Conservation (phyloP, 257 asterid genomes). For the Nyctanthes arbortristis region DNA sequence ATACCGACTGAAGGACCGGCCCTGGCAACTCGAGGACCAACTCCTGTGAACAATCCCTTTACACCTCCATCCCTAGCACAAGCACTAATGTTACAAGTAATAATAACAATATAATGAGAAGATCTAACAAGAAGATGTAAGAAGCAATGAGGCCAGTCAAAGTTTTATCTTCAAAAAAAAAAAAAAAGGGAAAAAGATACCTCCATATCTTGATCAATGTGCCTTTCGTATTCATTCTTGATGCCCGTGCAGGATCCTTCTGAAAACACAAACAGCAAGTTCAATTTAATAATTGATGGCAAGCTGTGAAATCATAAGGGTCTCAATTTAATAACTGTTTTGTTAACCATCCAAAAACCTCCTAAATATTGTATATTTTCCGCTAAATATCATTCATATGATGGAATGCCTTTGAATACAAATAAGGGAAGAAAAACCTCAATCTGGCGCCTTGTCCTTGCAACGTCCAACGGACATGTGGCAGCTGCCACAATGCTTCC, state of each 20-base stretch:
- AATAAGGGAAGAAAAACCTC: too few relatives aligned
- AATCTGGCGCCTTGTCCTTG: too few relatives aligned
- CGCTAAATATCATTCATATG: too few relatives aligned
- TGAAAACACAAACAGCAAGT: conserved; percentile 14
- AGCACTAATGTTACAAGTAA: too few relatives aligned
- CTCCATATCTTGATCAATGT: too few relatives aligned
- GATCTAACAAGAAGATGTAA: background rate
- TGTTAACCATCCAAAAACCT: too few relatives aligned
- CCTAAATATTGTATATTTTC: too few relatives aligned
- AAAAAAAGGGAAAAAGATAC: too few relatives aligned
- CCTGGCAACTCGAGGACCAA: conserved; percentile 66
- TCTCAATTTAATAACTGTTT: background rate
- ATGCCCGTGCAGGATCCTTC: conserved; percentile 42
- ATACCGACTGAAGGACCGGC: conserved; percentile 88
- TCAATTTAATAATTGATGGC: background rate
- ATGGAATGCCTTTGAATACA: too few relatives aligned
- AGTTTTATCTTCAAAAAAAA: conserved; percentile 15
- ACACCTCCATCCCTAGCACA: conserved; percentile 67
- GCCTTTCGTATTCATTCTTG: conserved; percentile 41
- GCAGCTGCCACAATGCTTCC: too few relatives aligned
- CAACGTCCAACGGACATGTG: too few relatives aligned
- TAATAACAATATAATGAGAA: too few relatives aligned
- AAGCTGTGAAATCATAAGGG: background rate
- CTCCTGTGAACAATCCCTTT: conserved; percentile 66
- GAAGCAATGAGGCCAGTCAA: background rate